A percentile compares a stretch with the other conserved stretches of the same genome.
These are phyloP conservation scores for Rutidosis leptorrhynchoides DNA, from an alignment of 129 eudicot species.

Conservation along the genomic window DNA sequence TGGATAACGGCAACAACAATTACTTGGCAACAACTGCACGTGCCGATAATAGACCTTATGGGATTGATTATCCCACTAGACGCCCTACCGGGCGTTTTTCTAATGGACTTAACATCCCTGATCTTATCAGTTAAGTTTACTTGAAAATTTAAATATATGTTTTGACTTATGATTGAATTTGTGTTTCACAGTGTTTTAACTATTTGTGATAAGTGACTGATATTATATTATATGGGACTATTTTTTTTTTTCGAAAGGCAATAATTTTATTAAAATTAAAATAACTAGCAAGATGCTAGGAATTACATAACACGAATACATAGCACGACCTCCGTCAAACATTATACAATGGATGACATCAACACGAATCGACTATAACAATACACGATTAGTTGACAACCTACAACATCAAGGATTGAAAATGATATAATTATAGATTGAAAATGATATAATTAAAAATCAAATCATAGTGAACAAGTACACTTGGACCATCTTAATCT, in stretches of 20 bases:
- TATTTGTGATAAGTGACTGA: neutral
- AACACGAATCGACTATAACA: too few relatives aligned
- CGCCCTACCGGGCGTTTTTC: conserved; percentile 45
- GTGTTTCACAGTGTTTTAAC: neutral
- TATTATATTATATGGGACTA: neutral
- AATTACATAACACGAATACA: too few relatives aligned
- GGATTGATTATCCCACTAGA: conserved; percentile 37
- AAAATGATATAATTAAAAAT: neutral
- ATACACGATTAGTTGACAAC: too few relatives aligned
- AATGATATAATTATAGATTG: too few relatives aligned
- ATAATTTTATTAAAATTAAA: too few relatives aligned
- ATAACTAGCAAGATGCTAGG: too few relatives aligned
- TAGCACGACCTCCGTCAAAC: too few relatives aligned
- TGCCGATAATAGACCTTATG: conserved; percentile 38
- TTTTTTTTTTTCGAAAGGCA: too few relatives aligned
- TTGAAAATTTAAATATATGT: neutral
- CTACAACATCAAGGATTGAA: too few relatives aligned
- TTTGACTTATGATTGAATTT: neutral
- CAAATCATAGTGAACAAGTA: neutral
- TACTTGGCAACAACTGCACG: conserved; percentile 42
- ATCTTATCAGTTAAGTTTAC: conserved; percentile 35
- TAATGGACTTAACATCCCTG: conserved; percentile 41
- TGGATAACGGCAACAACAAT: conserved; percentile 45
- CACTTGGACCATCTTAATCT: neutral
- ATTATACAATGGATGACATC: too few relatives aligned